Conservation (phyloP, 2,329 filamentous ascomycete genomes). For the Fusarium anthophilum region DNA sequence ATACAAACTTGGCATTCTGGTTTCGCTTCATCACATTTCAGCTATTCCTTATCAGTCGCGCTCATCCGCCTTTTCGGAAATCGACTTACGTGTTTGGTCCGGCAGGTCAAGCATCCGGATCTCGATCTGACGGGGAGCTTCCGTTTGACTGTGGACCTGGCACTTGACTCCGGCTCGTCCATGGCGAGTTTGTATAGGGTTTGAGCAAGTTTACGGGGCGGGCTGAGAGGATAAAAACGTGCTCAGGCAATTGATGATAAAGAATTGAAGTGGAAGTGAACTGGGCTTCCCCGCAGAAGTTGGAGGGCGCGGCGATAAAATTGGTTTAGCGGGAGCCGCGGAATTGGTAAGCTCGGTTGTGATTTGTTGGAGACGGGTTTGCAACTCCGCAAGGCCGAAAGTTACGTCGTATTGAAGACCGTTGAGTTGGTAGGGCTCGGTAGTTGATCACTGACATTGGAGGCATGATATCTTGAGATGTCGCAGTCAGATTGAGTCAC, state of each 20-base stretch:
- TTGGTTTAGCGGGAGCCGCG: conserved; percentile 16
- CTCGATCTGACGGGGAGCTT: conserved; percentile 21
- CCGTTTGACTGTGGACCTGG: neutral
- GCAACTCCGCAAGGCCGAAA: neutral
- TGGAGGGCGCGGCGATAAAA: neutral
- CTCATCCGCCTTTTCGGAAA: too few relatives aligned
- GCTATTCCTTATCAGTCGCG: conserved; percentile 17
- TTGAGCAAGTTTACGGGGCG: neutral
- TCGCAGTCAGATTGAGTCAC: too few relatives aligned
- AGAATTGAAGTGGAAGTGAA: neutral
- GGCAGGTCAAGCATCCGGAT: conserved; percentile 29
- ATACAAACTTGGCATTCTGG: conserved; percentile 36
- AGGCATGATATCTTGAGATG: neutral
- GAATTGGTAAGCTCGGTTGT: neutral
- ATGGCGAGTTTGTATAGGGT: neutral
- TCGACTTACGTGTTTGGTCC: conserved; percentile 27
- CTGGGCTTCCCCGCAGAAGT: conserved; percentile 29
- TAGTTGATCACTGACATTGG: neutral
- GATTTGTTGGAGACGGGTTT: neutral
- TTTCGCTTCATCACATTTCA: conserved; percentile 42
- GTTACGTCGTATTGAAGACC: neutral
- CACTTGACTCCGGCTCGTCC: neutral
- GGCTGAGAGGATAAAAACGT: neutral
- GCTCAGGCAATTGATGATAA: conserved; percentile 5
- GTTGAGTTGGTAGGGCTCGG: neutral